phyloP scores from a whole-genome alignment of 192 early-diverging fungal genomes.

The Dissophora ornata region DNA sequence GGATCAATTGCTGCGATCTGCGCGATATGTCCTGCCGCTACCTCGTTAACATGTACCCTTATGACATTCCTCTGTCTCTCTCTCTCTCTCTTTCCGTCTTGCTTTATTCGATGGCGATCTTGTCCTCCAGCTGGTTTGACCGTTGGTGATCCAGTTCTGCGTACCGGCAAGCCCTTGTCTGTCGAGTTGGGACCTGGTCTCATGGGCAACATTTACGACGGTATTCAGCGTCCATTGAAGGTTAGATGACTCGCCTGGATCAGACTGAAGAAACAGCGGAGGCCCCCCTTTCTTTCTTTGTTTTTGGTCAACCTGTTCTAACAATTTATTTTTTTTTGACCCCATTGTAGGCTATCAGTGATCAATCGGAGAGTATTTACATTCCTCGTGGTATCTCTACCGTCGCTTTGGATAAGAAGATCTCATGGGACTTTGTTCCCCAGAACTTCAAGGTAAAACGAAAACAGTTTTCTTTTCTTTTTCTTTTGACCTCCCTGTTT shows the following conservation, averaged over 20 bases:
- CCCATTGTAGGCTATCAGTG: constrained; percentile 81
- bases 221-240: constrained; percentile 98
- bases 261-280: no score
- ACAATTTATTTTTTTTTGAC: no score
- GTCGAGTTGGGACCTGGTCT: constrained; percentile 99
- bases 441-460: constrained; percentile 81
- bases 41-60: no score
- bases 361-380: constrained; percentile 95
- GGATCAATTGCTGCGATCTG: constrained; percentile 1
- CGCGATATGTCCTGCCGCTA: background rate
- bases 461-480: background rate
- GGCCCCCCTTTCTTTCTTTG: no score
- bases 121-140: constrained; percentile 85
- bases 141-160: constrained; percentile 98
- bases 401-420: constrained; percentile 91
- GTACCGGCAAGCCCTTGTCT: constrained; percentile 97
- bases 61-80: background rate
- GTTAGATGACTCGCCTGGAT: no score
- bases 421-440: constrained; percentile 97
- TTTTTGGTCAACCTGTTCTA: no score
- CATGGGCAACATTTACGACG: constrained; percentile 97
- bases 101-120: no score
- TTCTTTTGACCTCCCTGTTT: background rate
- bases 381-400: constrained; percentile 99
- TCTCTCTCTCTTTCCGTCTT: constrained; percentile 3